Conservation (phyloP, 805 yeast species). For the Schwanniomyces sp. region DNA sequence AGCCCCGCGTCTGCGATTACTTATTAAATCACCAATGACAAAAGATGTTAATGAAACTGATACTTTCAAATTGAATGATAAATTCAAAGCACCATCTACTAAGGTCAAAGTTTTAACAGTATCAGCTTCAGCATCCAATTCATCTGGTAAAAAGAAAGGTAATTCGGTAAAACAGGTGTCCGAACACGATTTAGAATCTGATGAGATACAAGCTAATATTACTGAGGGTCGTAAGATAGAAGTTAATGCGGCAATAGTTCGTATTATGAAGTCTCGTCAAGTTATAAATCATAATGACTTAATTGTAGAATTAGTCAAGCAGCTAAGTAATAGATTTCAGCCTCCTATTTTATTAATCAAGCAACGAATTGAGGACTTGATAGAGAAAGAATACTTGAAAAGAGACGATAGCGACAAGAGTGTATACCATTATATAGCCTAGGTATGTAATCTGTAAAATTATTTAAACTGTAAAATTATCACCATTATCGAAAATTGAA, state of each 20-base stretch:
- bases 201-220: slow-evolving; percentile 54
- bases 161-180: slow-evolving; percentile 25
- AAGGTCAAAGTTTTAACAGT: slow-evolving; percentile 78
- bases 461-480: slow-evolving; percentile 1
- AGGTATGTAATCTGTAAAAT: slow-evolving; percentile 4
- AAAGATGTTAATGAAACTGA: slow-evolving; percentile 67
- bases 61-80: slow-evolving; percentile 62
- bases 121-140: slow-evolving; percentile 19
- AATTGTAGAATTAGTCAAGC: slow-evolving; percentile 62
- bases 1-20: slow-evolving; percentile 76
- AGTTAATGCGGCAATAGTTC: slow-evolving; percentile 81
- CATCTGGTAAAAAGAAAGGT: slow-evolving; percentile 1
- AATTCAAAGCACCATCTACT: slow-evolving; percentile 65
- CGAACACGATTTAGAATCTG: slow-evolving; percentile 55
- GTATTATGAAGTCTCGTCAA: slow-evolving; percentile 81
- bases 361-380: slow-evolving; percentile 66
- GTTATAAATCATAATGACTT: slow-evolving; percentile 61
- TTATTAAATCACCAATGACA: slow-evolving; percentile 72
- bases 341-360: slow-evolving; percentile 71
- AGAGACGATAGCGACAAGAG: slow-evolving; percentile 63
- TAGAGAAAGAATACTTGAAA: slow-evolving; percentile 79
- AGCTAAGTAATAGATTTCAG: slow-evolving; percentile 60
- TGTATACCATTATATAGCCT: slow-evolving; percentile 69
- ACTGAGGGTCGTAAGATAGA: slow-evolving; percentile 65
- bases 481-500: not conserved